Evolutionary conservation across 2,329 filamentous ascomycete species (phyloP).

Genomic region (Aureobasidium sp.): DNA sequence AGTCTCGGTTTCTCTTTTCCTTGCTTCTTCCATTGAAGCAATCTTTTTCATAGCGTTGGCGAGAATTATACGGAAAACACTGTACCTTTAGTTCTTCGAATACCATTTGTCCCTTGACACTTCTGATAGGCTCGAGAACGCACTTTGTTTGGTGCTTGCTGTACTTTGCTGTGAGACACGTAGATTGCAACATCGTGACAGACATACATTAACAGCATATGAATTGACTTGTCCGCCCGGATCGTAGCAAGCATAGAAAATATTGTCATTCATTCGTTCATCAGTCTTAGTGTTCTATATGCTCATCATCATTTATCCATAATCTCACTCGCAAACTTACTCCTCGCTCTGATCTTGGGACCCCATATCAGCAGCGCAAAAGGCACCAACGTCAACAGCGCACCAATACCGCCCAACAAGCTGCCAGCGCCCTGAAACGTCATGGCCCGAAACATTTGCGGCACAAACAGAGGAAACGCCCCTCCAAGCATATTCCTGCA

Average conservation of each 20-base stretch:
- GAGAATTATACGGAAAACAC: background rate
- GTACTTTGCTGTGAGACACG: background rate
- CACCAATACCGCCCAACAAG: constrained; percentile 65
- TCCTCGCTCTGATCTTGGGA: constrained; percentile 64
- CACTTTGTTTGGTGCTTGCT: background rate
- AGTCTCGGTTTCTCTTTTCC: background rate
- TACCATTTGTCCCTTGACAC: background rate
- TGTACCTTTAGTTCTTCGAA: background rate
- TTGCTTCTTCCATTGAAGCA: background rate
- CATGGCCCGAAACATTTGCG: constrained; percentile 64
- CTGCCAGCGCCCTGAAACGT: constrained; percentile 65
- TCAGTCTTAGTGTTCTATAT: background rate
- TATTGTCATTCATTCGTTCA: background rate
- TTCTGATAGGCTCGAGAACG: background rate
- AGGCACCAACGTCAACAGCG: constrained; percentile 67
- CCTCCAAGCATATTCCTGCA: constrained; percentile 80
- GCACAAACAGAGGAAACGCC: constrained; percentile 70
- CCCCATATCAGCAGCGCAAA: constrained; percentile 81
- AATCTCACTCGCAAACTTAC: constrained; percentile 59
- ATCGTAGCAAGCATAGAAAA: too few relatives aligned
- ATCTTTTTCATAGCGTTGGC: background rate
- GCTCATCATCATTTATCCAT: constrained; percentile 20
- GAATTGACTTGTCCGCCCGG: too few relatives aligned
- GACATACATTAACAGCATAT: too few relatives aligned
- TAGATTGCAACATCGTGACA: too few relatives aligned